These are phyloP conservation scores for Diaporthe citrichinensis DNA, from an alignment of 2,329 filamentous ascomycete genomes.

Conservation along the genomic window DNA sequence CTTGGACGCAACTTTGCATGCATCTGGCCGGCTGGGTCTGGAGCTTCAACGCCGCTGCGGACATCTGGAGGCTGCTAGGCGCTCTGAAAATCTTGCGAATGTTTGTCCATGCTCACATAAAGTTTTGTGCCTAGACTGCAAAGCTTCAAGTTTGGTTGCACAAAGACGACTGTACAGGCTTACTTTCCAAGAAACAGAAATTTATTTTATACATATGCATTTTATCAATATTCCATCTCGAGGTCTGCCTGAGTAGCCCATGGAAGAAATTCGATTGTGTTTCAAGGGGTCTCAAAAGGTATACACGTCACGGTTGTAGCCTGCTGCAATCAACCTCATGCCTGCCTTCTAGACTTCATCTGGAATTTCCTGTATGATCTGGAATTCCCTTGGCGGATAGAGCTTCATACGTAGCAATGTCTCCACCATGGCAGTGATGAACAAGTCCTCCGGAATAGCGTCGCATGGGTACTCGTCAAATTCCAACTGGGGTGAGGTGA, in stretches of 20 bases:
- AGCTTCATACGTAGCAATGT: not conserved
- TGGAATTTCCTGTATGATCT: not conserved
- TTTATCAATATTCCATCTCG: not conserved
- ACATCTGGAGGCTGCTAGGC: not conserved
- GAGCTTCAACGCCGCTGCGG: not conserved
- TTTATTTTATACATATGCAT: not conserved
- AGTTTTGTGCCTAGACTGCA: not conserved
- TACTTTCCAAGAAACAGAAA: not conserved
- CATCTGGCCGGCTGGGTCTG: too few relatives aligned
- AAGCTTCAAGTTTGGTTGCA: not conserved
- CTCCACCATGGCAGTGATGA: not conserved
- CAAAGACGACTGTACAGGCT: not conserved
- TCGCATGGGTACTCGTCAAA: slow-evolving; percentile 11
- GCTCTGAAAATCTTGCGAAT: not conserved
- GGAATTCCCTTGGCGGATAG: not conserved
- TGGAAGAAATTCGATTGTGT: not conserved
- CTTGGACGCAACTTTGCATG: too few relatives aligned
- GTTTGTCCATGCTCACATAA: not conserved
- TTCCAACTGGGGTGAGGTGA: not conserved
- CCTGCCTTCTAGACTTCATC: slow-evolving; percentile 3
- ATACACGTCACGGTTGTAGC: not conserved
- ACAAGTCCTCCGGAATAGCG: not conserved
- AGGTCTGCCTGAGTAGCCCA: not conserved
- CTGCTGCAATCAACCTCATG: not conserved
- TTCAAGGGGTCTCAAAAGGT: not conserved